A percentile compares a stretch with the other conserved stretches of the same genome.
Evolutionary conservation across 768 basidiomycete genomes (phyloP).

Genomic region (Rubroboletus satanas): DNA sequence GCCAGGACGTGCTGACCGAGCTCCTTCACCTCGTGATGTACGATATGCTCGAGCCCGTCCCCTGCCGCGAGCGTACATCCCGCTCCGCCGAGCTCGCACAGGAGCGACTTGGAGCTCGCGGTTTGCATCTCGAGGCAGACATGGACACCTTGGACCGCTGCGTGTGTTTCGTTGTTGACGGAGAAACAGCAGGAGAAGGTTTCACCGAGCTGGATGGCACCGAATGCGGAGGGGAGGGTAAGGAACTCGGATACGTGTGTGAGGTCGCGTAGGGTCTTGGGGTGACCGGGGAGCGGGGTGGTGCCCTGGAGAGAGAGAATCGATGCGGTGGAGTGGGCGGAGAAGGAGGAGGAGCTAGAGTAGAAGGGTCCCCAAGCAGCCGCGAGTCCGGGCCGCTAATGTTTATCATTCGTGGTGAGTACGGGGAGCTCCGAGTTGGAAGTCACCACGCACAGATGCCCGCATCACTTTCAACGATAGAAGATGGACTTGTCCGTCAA

Average conservation of each 20-base stretch:
- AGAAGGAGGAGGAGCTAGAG: slow-evolving; percentile 77
- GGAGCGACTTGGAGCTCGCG: slow-evolving; percentile 54
- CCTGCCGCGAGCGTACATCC: slow-evolving; percentile 47
- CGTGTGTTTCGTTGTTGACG: slow-evolving; percentile 72
- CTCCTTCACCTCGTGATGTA: slow-evolving; percentile 90
- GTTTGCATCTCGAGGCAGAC: slow-evolving; percentile 87
- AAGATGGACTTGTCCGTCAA: slow-evolving; percentile 60
- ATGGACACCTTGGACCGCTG: slow-evolving; percentile 58
- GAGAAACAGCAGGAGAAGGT: slow-evolving; percentile 81
- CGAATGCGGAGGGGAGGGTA: slow-evolving; percentile 79
- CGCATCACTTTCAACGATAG: slow-evolving; percentile 86
- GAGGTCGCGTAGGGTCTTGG: slow-evolving; percentile 81
- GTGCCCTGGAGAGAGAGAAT: slow-evolving; percentile 73
- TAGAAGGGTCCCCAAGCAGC: slow-evolving; percentile 85
- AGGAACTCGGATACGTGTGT: slow-evolving; percentile 76
- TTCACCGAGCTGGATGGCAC: slow-evolving; percentile 84
- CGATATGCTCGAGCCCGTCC: slow-evolving; percentile 62
- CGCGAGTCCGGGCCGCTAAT: slow-evolving; percentile 68
- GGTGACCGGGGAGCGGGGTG: slow-evolving; percentile 66
- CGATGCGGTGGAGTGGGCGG: slow-evolving; percentile 75
- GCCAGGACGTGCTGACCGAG: slow-evolving; percentile 87
- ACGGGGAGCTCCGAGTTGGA: not conserved
- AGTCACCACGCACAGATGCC: slow-evolving; percentile 62
- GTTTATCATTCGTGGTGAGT: slow-evolving; percentile 2
- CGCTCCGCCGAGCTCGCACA: slow-evolving; percentile 61